Conservation (phyloP, 2,329 filamentous ascomycete genomes). For the Thelonectria blattea region DNA sequence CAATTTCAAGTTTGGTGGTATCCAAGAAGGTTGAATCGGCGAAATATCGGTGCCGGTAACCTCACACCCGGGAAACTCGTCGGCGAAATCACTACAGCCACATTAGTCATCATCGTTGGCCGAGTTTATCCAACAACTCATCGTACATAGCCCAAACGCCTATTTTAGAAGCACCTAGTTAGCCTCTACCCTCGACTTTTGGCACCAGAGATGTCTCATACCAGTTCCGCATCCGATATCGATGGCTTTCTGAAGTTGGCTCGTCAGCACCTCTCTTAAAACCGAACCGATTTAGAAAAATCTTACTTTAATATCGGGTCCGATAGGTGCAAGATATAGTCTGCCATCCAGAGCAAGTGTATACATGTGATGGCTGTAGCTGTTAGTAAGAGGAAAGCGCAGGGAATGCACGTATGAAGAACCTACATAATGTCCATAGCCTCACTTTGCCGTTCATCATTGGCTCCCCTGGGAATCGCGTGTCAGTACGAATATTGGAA, state of each 20-base stretch:
- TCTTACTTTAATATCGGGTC: constrained; percentile 8
- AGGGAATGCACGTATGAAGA: not conserved
- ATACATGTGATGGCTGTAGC: constrained; percentile 41
- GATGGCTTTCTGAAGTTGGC: constrained; percentile 10
- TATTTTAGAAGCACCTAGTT: not conserved
- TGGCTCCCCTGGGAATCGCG: constrained; percentile 23
- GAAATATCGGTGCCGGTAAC: constrained; percentile 63
- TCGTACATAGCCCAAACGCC: constrained; percentile 25
- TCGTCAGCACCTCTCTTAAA: not conserved
- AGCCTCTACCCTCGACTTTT: not conserved
- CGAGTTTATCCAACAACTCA: not conserved
- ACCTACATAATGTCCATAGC: constrained; percentile 40
- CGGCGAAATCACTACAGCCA: constrained; percentile 54
- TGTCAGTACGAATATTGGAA: not conserved
- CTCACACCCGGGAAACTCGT: constrained; percentile 51
- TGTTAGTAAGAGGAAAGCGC: not conserved
- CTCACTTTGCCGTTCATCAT: constrained; percentile 42
- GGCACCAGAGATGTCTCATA: not conserved
- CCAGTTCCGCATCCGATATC: constrained; percentile 25
- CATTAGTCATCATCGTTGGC: no score
- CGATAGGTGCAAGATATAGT: constrained; percentile 16
- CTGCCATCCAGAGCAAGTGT: constrained; percentile 57
- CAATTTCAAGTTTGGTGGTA: constrained; percentile 23
- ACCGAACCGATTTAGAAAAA: not conserved
- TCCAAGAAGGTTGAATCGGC: constrained; percentile 62